Percentiles rank a stretch among this genome's conserved stretches.
Conservation (phyloP, 2,329 filamentous ascomycete genomes). For the Parafenestella ontariensis region DNA sequence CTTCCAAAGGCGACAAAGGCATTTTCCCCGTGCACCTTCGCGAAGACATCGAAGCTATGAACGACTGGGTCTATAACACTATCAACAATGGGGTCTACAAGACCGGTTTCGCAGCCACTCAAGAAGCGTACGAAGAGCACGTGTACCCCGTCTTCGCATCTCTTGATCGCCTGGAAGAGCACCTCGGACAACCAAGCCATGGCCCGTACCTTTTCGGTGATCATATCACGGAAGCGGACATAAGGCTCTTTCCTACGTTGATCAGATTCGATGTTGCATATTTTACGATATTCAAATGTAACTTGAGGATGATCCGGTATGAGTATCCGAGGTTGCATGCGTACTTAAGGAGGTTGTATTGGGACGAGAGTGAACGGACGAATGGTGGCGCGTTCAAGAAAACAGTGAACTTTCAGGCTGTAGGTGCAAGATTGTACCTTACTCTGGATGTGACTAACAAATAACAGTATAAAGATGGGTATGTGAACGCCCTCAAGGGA, state of each 20-base stretch:
- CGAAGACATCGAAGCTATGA: constrained; percentile 73
- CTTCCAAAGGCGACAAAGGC: constrained; percentile 60
- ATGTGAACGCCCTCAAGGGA: constrained; percentile 9
- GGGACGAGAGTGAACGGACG: constrained; percentile 60
- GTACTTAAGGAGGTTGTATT: constrained; percentile 84
- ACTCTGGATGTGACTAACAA: background rate
- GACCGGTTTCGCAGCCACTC: constrained; percentile 81
- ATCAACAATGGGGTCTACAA: constrained; percentile 64
- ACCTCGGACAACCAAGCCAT: constrained; percentile 61
- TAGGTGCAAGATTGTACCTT: background rate
- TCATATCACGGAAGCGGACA: constrained; percentile 79
- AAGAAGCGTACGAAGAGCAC: constrained; percentile 81
- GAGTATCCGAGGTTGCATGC: constrained; percentile 80
- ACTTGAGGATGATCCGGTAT: constrained; percentile 79
- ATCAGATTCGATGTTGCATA: constrained; percentile 58
- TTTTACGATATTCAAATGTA: constrained; percentile 71
- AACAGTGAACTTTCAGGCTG: constrained; percentile 24
- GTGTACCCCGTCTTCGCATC: constrained; percentile 75
- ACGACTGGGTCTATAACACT: constrained; percentile 78
- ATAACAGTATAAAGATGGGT: constrained; percentile 18
- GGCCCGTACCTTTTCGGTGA: constrained; percentile 77
- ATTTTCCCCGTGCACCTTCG: constrained; percentile 72
- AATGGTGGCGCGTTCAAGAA: constrained; percentile 34
- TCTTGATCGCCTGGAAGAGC: constrained; percentile 76
- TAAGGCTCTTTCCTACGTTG: constrained; percentile 65